phyloP scores from a whole-genome alignment of 352 stramenopile genomes.

The Saprolegnia diclina region DNA sequence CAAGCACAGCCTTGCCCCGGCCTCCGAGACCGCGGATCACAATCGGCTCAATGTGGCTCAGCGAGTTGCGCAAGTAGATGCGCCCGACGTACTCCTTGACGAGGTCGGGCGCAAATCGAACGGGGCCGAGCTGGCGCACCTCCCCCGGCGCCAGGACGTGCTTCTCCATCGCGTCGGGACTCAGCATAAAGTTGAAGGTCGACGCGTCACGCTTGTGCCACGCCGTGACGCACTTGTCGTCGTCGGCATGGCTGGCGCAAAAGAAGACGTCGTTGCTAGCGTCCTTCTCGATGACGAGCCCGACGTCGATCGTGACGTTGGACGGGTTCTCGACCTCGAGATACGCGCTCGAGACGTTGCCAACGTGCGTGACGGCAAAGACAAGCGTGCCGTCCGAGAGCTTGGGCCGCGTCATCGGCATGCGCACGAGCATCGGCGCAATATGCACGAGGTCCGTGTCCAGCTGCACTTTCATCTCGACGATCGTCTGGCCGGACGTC shows the following conservation, averaged over 20 bases:
- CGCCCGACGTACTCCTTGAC: constrained; percentile 19
- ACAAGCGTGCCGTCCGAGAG: not conserved
- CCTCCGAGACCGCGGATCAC: not conserved
- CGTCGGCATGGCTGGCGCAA: not conserved
- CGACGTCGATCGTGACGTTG: constrained; percentile 22
- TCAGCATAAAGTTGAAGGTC: not conserved
- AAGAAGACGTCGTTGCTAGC: not conserved
- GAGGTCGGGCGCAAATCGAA: not conserved
- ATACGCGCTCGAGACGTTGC: not conserved
- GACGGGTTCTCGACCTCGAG: constrained; percentile 5
- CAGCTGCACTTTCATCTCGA: constrained; percentile 18
- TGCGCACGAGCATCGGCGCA: constrained; percentile 8
- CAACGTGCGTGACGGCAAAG: constrained; percentile 9
- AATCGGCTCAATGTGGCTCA: constrained; percentile 22
- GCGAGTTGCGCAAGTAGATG: constrained; percentile 19
- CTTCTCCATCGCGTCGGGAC: not conserved
- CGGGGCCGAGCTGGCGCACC: not conserved
- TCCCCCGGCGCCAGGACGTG: constrained; percentile 1
- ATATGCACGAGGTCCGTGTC: constrained; percentile 13
- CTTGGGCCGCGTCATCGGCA: constrained; percentile 2
- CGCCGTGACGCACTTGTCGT: too few relatives aligned
- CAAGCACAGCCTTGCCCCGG: not conserved
- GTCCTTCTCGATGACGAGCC: constrained; percentile 13
- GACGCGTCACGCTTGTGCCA: not conserved
- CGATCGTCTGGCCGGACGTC: not conserved